These are phyloP conservation scores for Trichosporon ovoides DNA, from an alignment of 1,284 basidiomycete species.

Conservation along the genomic window DNA sequence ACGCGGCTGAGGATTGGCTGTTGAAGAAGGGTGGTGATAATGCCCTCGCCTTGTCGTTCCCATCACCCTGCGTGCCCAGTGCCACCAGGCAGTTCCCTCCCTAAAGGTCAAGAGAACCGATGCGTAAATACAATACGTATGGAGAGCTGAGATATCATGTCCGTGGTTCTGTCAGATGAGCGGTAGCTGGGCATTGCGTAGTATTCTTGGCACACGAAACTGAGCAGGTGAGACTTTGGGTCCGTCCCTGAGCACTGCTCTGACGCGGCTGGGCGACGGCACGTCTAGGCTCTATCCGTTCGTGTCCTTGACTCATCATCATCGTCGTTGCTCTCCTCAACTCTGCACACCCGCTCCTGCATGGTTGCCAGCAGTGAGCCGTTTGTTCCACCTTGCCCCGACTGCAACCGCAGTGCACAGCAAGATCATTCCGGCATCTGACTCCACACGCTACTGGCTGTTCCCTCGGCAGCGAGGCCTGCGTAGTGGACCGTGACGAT, in stretches of 20 bases:
- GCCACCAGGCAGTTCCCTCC: no score
- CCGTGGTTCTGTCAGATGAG: background rate
- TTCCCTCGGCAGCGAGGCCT: background rate
- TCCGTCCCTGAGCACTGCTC: background rate
- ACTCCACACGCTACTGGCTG: background rate
- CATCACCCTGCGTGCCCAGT: no score
- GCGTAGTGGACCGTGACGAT: background rate
- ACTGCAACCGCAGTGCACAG: background rate
- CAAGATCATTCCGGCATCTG: background rate
- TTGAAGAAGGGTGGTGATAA: no score
- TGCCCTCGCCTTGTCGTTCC: no score
- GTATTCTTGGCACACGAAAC: constrained; percentile 6
- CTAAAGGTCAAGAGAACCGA: no score
- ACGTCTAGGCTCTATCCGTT: background rate
- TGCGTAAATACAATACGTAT: no score
- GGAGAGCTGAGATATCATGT: background rate
- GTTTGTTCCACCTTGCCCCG: background rate
- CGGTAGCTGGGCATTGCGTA: background rate
- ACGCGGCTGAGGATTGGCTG: no score
- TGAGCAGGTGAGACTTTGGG: background rate
- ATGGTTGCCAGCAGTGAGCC: background rate
- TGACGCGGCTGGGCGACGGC: background rate
- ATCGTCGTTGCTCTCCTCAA: background rate
- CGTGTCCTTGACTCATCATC: constrained; percentile 3
- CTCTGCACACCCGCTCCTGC: background rate